Percentiles rank a stretch among this genome's conserved stretches.
These are phyloP conservation scores for Mycena metata DNA, from an alignment of 768 basidiomycete species.

Conservation along the genomic window DNA sequence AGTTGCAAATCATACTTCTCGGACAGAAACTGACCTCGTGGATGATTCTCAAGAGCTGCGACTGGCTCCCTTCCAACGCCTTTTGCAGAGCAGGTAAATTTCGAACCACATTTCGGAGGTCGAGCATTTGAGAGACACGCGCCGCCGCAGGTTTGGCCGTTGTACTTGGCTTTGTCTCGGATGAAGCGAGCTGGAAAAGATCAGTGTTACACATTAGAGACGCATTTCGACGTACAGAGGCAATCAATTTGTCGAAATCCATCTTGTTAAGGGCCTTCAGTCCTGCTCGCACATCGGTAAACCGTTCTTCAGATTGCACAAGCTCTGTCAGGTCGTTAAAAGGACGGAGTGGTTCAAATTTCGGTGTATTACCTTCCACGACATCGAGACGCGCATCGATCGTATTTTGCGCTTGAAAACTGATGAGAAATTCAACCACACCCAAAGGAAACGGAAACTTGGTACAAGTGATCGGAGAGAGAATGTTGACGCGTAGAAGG, in stretches of 20 bases:
- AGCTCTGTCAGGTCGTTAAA: conserved; percentile 65
- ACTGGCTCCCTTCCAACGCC: conserved; percentile 69
- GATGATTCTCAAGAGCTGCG: conserved; percentile 74
- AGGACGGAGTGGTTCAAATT: conserved; percentile 13
- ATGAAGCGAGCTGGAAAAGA: conserved; percentile 68
- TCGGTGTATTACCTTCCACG: conserved; percentile 74
- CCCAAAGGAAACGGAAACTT: conserved; percentile 11
- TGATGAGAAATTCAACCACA: neutral
- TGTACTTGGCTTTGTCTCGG: conserved; percentile 67
- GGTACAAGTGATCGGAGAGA: conserved; percentile 84
- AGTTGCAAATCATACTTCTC: neutral
- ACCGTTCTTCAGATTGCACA: conserved; percentile 80
- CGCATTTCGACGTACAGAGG: conserved; percentile 59
- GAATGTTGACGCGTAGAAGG: conserved; percentile 81
- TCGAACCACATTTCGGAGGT: conserved; percentile 78
- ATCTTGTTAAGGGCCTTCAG: conserved; percentile 81
- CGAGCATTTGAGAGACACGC: conserved; percentile 84
- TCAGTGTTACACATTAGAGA: neutral
- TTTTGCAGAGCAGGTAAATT: conserved; percentile 73
- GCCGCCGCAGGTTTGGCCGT: conserved; percentile 75
- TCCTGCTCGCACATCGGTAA: conserved; percentile 75
- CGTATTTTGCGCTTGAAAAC: conserved; percentile 62
- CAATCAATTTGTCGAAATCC: conserved; percentile 91
- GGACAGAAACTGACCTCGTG: conserved; percentile 59
- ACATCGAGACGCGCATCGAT: conserved; percentile 89